Evolutionary conservation across 768 basidiomycete species (phyloP).

Genomic region (Hydnomerulius pinastri): DNA sequence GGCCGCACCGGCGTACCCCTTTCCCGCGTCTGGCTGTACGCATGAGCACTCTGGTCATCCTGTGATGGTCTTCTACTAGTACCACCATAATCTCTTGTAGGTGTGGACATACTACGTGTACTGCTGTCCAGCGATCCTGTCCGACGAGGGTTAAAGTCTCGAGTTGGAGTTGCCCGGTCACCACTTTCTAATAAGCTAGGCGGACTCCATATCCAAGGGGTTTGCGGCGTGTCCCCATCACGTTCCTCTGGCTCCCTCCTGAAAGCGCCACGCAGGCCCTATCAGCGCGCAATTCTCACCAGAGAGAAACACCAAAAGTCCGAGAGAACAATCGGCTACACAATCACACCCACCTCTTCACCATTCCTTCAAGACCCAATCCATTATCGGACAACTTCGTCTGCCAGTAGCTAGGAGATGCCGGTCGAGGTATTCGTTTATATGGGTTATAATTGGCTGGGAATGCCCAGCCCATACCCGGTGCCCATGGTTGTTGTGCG

Average conservation of each 20-base stretch:
- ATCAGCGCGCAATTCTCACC: slow-evolving; percentile 17
- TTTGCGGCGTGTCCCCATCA: slow-evolving; percentile 44
- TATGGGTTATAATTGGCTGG: slow-evolving; percentile 54
- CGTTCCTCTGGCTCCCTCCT: slow-evolving; percentile 33
- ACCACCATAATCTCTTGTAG: slow-evolving; percentile 24
- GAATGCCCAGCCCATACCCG: slow-evolving; percentile 29
- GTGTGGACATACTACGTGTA: slow-evolving; percentile 9
- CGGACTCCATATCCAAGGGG: slow-evolving; percentile 79
- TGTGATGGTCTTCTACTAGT: slow-evolving; percentile 16
- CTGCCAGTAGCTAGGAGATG: slow-evolving; percentile 67
- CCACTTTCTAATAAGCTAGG: slow-evolving; percentile 37
- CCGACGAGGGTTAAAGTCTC: slow-evolving; percentile 27
- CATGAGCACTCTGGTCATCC: slow-evolving; percentile 14
- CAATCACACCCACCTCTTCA: slow-evolving; percentile 48
- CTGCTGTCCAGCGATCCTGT: slow-evolving; percentile 22
- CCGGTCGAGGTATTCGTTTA: slow-evolving; percentile 61
- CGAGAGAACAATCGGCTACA: neutral
- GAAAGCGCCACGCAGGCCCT: neutral
- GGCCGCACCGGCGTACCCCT: slow-evolving; percentile 13
- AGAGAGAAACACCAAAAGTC: slow-evolving; percentile 1
- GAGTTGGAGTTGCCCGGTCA: slow-evolving; percentile 31
- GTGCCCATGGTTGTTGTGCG: slow-evolving; percentile 33
- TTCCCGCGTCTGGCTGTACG: slow-evolving; percentile 25
- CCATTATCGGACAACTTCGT: slow-evolving; percentile 61
- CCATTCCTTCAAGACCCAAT: slow-evolving; percentile 65